phyloP scores from a whole-genome alignment of 75 land plant species.

The Gnetum montanum region DNA sequence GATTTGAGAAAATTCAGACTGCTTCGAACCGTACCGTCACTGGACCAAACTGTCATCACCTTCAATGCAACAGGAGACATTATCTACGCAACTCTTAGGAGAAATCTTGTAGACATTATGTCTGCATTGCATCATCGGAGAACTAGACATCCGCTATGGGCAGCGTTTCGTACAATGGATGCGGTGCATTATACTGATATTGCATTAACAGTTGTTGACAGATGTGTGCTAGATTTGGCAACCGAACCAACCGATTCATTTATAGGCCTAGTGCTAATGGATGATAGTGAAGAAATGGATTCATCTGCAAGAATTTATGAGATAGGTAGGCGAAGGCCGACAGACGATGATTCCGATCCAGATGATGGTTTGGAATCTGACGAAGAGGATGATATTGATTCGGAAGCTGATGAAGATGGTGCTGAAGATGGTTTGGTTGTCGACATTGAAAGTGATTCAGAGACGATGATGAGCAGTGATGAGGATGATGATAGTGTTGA shows the following conservation, averaged over 20 bases:
- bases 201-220: constrained; percentile 84
- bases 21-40: constrained; percentile 82
- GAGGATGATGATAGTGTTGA: constrained; percentile 63
- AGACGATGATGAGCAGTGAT: constrained; percentile 33
- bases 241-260: constrained; percentile 86
- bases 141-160: constrained; percentile 65
- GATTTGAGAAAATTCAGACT: constrained; percentile 81
- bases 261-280: constrained; percentile 83
- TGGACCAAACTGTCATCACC: constrained; percentile 85
- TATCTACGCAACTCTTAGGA: constrained; percentile 83
- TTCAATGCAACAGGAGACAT: constrained; percentile 89
- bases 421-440: constrained; percentile 46
- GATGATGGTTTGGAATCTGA: constrained; percentile 87
- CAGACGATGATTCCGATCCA: constrained; percentile 98
- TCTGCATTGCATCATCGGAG: constrained; percentile 76
- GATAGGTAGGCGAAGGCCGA: constrained; percentile 83
- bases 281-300: constrained; percentile 81
- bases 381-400: constrained; percentile 79
- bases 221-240: constrained; percentile 93
- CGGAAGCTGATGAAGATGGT: constrained; percentile 51
- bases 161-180: constrained; percentile 93
- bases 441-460: constrained; percentile 63
- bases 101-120: constrained; percentile 77
- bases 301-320: constrained; percentile 86
- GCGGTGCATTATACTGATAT: constrained; percentile 92